These are phyloP conservation scores for Saccharomyces hybrid DNA, from an alignment of 1,139 yeast genomes.

Conservation along the genomic window DNA sequence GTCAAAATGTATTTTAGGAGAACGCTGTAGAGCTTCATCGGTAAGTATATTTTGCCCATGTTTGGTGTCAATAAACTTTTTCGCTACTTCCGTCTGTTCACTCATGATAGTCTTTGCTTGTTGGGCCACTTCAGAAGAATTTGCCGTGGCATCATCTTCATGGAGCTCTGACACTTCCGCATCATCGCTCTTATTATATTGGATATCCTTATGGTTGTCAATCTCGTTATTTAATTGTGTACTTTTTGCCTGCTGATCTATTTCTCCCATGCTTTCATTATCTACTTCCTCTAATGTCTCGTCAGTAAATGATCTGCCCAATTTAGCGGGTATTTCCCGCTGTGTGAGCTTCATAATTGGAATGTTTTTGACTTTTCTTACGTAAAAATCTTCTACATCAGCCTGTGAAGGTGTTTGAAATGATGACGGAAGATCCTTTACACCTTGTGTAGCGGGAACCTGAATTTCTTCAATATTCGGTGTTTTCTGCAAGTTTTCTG, in stretches of 20 bases:
- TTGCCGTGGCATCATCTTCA: background rate
- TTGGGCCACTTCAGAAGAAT: background rate
- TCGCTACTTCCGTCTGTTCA: background rate
- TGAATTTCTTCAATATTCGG: slow-evolving; percentile 5
- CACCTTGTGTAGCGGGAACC: slow-evolving; percentile 12
- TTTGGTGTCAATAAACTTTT: background rate
- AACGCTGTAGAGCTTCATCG: background rate
- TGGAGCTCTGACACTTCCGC: background rate
- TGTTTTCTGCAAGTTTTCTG: background rate
- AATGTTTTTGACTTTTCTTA: background rate
- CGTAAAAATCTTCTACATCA: background rate
- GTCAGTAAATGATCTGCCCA: background rate
- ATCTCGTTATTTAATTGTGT: background rate
- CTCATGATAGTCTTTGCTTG: background rate
- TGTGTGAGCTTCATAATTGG: background rate
- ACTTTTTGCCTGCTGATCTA: background rate
- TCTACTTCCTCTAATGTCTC: background rate
- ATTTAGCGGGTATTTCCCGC: background rate
- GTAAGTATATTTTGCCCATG: background rate
- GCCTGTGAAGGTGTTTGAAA: background rate
- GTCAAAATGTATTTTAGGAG: background rate
- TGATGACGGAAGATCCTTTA: background rate
- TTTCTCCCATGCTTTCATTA: background rate
- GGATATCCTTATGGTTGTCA: background rate
- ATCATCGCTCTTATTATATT: background rate